phyloP scores from a whole-genome alignment of 148 eudicot species.

The Rhododendron griersonianum region DNA sequence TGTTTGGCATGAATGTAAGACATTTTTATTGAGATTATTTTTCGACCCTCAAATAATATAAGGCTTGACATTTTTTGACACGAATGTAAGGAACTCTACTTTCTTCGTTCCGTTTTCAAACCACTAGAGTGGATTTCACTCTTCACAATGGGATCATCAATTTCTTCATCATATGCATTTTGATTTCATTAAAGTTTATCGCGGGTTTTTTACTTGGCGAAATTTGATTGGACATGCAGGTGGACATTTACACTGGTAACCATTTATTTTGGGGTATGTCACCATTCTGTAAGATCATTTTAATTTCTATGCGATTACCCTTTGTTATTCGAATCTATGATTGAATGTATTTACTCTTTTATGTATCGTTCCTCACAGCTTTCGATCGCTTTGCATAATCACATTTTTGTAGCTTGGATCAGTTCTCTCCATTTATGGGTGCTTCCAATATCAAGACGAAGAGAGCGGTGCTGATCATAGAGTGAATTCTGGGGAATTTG shows the following conservation, averaged over 20 bases:
- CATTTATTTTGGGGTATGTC: constrained; percentile 79
- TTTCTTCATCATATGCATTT: neutral
- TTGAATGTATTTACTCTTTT: neutral
- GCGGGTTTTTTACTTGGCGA: neutral
- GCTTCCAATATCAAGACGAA: constrained; percentile 53
- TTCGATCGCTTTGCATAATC: neutral
- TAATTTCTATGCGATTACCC: neutral
- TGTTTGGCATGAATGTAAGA: too few species aligned
- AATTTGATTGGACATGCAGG: constrained; percentile 51
- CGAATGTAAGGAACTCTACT: neutral
- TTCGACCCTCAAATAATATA: too few species aligned
- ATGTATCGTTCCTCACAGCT: neutral
- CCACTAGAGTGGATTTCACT: neutral
- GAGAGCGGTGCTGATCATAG: constrained; percentile 27
- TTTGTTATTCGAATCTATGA: neutral
- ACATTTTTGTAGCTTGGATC: constrained; percentile 59
- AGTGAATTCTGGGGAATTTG: constrained; percentile 27
- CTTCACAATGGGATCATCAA: neutral
- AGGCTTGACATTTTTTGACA: neutral
- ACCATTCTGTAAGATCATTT: neutral
- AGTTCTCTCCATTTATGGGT: constrained; percentile 69
- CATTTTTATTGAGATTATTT: too few species aligned
- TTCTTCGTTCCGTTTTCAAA: neutral
- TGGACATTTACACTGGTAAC: constrained; percentile 87
- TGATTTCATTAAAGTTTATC: neutral